These are phyloP conservation scores for Penicillium sp. DNA, from an alignment of 2,329 filamentous ascomycete genomes.

Conservation along the genomic window DNA sequence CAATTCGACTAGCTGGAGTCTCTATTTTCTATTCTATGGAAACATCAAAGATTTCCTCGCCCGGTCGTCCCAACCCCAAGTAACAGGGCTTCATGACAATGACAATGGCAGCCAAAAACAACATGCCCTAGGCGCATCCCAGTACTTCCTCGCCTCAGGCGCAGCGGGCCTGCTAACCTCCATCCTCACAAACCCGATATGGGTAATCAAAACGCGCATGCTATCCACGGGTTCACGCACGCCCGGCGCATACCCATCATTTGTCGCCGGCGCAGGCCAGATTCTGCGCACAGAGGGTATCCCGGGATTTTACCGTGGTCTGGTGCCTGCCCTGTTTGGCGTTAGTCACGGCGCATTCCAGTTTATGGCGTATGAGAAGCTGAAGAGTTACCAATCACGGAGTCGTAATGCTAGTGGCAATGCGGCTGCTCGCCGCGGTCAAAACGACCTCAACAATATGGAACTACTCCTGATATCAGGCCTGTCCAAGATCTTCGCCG, in stretches of 20 bases:
- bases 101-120: constrained; percentile 14
- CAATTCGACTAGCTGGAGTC: constrained; percentile 83
- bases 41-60: constrained; percentile 54
- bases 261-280: constrained; percentile 64
- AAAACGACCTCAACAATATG: constrained; percentile 57
- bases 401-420: constrained; percentile 20
- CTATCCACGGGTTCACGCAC: constrained; percentile 72
- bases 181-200: constrained; percentile 86
- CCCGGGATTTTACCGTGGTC: constrained; percentile 80
- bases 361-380: constrained; percentile 86
- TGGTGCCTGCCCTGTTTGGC: constrained; percentile 76
- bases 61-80: neutral
- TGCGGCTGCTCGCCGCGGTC: constrained; percentile 20
- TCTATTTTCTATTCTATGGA: constrained; percentile 79
- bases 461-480: constrained; percentile 80
- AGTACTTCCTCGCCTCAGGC: constrained; percentile 78
- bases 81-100: constrained; percentile 24
- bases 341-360: constrained; percentile 91
- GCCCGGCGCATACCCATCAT: constrained; percentile 75
- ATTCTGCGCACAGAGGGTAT: constrained; percentile 70
- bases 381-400: constrained; percentile 58
- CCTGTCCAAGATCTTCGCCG: constrained; percentile 78
- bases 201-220: constrained; percentile 98
- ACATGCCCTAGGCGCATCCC: constrained; percentile 53
- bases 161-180: constrained; percentile 69